Evolutionary conservation across 164 flowering plant species (phyloP), one percentile per base, ranked within the genome.

Genomic region (Umbilicus rupestris): DNA sequence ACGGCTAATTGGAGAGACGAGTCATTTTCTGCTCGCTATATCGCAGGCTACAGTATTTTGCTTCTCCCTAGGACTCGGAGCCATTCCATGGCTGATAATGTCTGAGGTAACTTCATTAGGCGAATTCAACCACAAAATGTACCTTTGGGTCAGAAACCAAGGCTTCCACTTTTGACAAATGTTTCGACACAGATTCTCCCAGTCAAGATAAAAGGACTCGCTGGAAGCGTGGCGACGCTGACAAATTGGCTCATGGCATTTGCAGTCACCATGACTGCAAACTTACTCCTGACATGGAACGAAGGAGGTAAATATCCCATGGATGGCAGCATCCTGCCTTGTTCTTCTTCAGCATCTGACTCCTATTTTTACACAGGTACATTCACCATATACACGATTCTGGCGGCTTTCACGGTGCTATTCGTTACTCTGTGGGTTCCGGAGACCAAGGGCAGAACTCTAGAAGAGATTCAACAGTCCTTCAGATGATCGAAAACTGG

Each of bases 201-300:
- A 1, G 80, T 81, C 22, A 80, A 78, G 68, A 86, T 86, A 29
- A 86, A 86, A 71, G 71, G 91, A 28, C 85, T 86, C 55, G 88
- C 82, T 44, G 91, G 88, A 39, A 86, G 92, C 60, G 59, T 78
- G 28, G 91, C 92, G 50, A 79, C 84, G 3, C 41, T 37, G 9
- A 68, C 76, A 39, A 84, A 84, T 70, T 84, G 88, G 88, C 65
- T 83, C 22, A 26, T 70, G 10, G 72, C 91, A 0, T 84, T 75
- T 69, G 47, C 71, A 1, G 67, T 83, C 49, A 84, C 91, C n/a
- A 81, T 86, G 88, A 81, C 84, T 16, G 88, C 88, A 49, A 79
- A 79, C 69, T 68, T 83, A 44, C 83, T 84, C 8, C 60, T 86
- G 70, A 65, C 35, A 65, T 86, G 91, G 91, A 86, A 81, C 68